Evolutionary conservation across 2,329 filamentous ascomycete species (phyloP).

Genomic region (Fusarium sp.): DNA sequence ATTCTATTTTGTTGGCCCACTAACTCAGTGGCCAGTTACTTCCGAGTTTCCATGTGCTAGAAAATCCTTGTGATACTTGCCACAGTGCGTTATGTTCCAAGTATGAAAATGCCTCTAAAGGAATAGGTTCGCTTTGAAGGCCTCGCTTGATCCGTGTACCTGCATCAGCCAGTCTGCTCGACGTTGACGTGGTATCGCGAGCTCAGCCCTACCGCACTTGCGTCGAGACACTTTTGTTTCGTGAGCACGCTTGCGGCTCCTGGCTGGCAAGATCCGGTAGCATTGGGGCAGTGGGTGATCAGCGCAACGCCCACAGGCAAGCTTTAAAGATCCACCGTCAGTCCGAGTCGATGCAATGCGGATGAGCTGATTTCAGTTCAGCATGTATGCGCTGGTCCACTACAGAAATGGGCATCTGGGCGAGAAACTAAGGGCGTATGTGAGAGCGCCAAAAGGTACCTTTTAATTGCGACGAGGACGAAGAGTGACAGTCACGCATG

Average conservation of each 20-base stretch:
- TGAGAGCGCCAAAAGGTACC: constrained; percentile 16
- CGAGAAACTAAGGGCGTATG: constrained; percentile 27
- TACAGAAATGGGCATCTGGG: constrained; percentile 18
- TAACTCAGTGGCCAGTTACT: constrained; percentile 17
- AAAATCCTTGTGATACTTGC: constrained; percentile 24
- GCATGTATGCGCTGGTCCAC: constrained; percentile 1
- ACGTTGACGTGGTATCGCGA: constrained; percentile 31
- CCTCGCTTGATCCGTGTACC: constrained; percentile 17
- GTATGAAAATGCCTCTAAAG: constrained; percentile 33
- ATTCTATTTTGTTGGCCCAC: constrained; percentile 20
- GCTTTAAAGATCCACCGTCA: constrained; percentile 18
- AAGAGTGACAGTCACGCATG: constrained; percentile 33
- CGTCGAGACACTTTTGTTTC: constrained; percentile 23
- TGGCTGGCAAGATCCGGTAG: constrained; percentile 26
- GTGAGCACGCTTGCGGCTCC: constrained; percentile 27
- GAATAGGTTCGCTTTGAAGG: constrained; percentile 9
- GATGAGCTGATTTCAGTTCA: constrained; percentile 8
- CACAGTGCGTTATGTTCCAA: constrained; percentile 15
- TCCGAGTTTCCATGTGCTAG: constrained; percentile 24
- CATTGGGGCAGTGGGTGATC: constrained; percentile 26
- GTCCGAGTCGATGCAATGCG: background rate
- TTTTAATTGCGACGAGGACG: constrained; percentile 23
- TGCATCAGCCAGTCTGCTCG: constrained; percentile 12
- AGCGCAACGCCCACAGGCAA: constrained; percentile 19
- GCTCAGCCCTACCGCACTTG: constrained; percentile 31